phyloP scores from a whole-genome alignment of 2,329 filamentous ascomycete genomes.

The Nigrograna mackinnonii region DNA sequence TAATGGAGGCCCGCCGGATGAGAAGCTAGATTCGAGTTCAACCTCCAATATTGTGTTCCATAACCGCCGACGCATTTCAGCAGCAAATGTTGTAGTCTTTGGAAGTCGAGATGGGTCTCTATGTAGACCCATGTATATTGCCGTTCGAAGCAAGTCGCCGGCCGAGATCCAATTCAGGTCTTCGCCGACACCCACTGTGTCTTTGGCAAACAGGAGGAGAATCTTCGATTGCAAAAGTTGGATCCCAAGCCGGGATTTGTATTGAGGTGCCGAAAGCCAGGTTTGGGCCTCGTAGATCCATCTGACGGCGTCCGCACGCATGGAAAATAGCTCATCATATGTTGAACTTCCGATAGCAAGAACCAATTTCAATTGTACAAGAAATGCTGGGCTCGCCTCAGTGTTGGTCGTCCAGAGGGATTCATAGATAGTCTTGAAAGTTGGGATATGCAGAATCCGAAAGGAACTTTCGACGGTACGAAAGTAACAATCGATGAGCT shows the following conservation, averaged over 20 bases:
- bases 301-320: constrained; percentile 53
- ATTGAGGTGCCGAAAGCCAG: constrained; percentile 58
- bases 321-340: constrained; percentile 55
- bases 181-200: constrained; percentile 36
- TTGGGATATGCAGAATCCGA: constrained; percentile 57
- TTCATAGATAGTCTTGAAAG: constrained; percentile 55
- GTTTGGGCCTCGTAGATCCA: constrained; percentile 64
- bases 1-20: constrained; percentile 39
- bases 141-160: constrained; percentile 41
- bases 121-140: constrained; percentile 46
- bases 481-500: constrained; percentile 55
- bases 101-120: constrained; percentile 41
- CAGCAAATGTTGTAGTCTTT: constrained; percentile 17
- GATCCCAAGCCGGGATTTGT: constrained; percentile 56
- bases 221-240: constrained; percentile 53
- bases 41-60: constrained; percentile 43
- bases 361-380: constrained; percentile 62
- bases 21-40: constrained; percentile 40
- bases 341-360: constrained; percentile 59
- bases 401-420: constrained; percentile 49
- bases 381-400: constrained; percentile 47
- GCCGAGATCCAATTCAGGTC: constrained; percentile 43
- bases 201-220: constrained; percentile 42
- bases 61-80: constrained; percentile 34
- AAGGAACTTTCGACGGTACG: constrained; percentile 52